Conservation (phyloP, 352 stramenopile genomes). For the Peronosclerospora sorghi region DNA sequence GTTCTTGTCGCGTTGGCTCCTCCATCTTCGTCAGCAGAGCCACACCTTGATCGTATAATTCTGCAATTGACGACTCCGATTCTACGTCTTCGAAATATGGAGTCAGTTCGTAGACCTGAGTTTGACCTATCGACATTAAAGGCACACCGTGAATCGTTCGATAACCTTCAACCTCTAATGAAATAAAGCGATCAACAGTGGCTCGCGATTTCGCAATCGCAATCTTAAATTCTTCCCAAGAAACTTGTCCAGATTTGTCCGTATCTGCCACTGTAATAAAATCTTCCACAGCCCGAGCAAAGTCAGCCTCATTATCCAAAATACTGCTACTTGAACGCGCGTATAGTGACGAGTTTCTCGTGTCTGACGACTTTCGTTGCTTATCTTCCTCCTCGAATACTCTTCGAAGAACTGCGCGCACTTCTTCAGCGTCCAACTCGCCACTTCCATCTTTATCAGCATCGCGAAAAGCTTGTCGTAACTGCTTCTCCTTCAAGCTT, state of each 20-base stretch:
- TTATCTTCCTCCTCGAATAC: constrained; percentile 67
- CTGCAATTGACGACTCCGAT: constrained; percentile 47
- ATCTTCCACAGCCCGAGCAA: constrained; percentile 52
- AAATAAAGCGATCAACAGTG: constrained; percentile 60
- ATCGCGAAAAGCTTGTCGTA: constrained; percentile 66
- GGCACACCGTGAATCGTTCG: constrained; percentile 52
- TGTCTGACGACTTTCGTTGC: constrained; percentile 22
- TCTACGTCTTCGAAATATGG: constrained; percentile 67
- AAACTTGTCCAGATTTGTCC: constrained; percentile 65
- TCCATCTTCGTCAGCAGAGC: constrained; percentile 55
- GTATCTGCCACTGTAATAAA: constrained; percentile 74
- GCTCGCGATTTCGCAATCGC: constrained; percentile 69
- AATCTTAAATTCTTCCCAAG: constrained; percentile 81
- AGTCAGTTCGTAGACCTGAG: constrained; percentile 70
- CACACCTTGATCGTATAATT: constrained; percentile 59
- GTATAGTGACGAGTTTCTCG: constrained; percentile 19
- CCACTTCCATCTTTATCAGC: constrained; percentile 67
- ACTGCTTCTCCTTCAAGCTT: constrained; percentile 78
- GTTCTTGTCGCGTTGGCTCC: constrained; percentile 35
- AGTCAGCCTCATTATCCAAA: constrained; percentile 42
- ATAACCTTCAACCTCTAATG: constrained; percentile 67
- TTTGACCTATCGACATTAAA: constrained; percentile 54
- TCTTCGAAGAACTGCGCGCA: constrained; percentile 53
- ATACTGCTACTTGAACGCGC: constrained; percentile 36
- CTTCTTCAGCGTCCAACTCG: constrained; percentile 67